A percentile compares a stretch with the other conserved stretches of the same genome.
phyloP scores from a whole-genome alignment of 2,329 filamentous ascomycete genomes.

The Aspergillus ochraceoroseus region DNA sequence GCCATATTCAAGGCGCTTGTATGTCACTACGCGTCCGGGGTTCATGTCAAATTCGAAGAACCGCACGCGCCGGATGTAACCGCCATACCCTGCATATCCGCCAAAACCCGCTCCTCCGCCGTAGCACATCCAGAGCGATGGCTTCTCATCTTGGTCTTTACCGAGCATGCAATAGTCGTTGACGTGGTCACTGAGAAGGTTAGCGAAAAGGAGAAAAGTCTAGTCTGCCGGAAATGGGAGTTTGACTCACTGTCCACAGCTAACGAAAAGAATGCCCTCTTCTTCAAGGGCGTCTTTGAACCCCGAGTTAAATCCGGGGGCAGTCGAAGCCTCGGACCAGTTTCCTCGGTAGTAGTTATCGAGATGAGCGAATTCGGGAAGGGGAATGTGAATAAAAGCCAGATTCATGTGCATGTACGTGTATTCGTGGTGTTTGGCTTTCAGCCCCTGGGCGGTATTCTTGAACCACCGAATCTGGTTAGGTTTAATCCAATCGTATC shows the following conservation, averaged over 20 bases:
- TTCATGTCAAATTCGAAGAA: conserved; percentile 94
- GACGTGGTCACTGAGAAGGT: conserved; percentile 67
- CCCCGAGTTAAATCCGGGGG: conserved; percentile 83
- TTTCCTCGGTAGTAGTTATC: conserved; percentile 61
- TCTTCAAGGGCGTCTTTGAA: conserved; percentile 86
- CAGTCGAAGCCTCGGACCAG: conserved; percentile 79
- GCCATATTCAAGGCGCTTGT: conserved; percentile 77
- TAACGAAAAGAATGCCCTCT: conserved; percentile 78
- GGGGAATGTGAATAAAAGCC: conserved; percentile 93
- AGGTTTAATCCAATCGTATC: conserved; percentile 95
- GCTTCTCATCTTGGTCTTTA: conserved; percentile 51
- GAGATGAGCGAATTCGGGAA: conserved; percentile 74
- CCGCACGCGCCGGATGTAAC: conserved; percentile 75
- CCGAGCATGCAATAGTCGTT: conserved; percentile 91
- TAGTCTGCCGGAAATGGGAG: background rate
- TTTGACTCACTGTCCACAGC: conserved; percentile 74
- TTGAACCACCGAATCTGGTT: conserved; percentile 95
- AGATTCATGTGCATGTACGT: conserved; percentile 91
- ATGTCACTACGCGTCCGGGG: conserved; percentile 79
- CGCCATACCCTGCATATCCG: conserved; percentile 87
- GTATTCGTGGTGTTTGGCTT: conserved; percentile 75
- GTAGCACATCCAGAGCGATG: conserved; percentile 96
- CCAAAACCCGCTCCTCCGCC: conserved; percentile 87
- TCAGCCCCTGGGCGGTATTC: conserved; percentile 66
- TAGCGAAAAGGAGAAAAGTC: conserved; percentile 15